Evolutionary conservation across 83 land plant genomes (phyloP), one percentile per base, ranked within the genome.

Genomic region (Isoetes engelmannii): DNA sequence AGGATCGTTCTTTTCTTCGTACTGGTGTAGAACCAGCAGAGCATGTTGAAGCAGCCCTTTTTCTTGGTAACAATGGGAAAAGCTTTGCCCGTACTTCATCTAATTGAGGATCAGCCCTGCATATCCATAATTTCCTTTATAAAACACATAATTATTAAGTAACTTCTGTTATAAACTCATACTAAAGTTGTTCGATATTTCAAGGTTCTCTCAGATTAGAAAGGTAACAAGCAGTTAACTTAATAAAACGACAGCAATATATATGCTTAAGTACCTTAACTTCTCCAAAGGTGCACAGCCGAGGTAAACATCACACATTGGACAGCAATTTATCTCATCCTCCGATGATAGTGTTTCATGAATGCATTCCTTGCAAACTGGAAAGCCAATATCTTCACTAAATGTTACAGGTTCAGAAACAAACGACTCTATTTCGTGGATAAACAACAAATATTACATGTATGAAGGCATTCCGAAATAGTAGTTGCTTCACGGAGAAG

Each of bases 391-490:
- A 51, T 51, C 13, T 51, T 12, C 17, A 51, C 55, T 12, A 0
- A 51, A 51, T 12, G 15, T 12, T 51, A 15, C 17, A 51, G 13
- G 55, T 51, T 12, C 17, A 51, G 15, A 51, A 12, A 51, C 17
- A 51, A 15, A 51, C 17, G 17, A 12, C 13, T 51, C 2, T 12
- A 1, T 51, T 12, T 12, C 0, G 55, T 12, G 55, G 5, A 70
- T 9, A 8, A 17, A 69, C 47, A 68, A n/a, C 15, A 7, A 69
- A 44, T 63, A 85, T 87, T 61, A 87, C 91, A 87, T 46, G 89
- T 80, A 69, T 87, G 92, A 61, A 87, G 84, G 58, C 89, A 87
- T 67, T 87, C 89, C 18, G 84, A 83, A 21, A 87, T 83, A 62
- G 92, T 87, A 45, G 92, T 85, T 37, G 92, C 89, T 13, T 87